These are phyloP conservation scores for Tuber magnatum DNA, from an alignment of 495 filamentous ascomycete species.

Conservation along the genomic window DNA sequence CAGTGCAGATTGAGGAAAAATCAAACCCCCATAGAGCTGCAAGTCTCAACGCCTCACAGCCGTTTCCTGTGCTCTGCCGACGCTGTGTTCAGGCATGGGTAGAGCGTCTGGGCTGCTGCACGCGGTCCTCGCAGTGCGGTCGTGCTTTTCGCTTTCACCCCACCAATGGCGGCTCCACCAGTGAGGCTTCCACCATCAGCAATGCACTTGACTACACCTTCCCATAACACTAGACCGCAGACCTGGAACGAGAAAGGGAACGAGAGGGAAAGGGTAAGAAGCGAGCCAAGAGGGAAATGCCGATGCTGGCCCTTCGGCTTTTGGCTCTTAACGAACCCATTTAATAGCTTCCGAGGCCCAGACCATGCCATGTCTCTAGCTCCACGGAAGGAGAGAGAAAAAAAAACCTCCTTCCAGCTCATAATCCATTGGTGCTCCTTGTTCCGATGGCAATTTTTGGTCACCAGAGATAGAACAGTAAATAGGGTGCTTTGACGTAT, in stretches of 20 bases:
- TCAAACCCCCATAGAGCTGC: background rate
- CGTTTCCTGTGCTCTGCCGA: background rate
- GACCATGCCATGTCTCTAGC: conserved; percentile 10
- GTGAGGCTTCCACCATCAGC: conserved; percentile 11
- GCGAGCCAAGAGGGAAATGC: conserved; percentile 20
- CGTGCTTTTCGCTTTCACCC: background rate
- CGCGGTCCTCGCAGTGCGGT: background rate
- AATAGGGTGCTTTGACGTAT: conserved; percentile 1
- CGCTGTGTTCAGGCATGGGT: background rate
- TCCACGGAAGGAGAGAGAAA: background rate
- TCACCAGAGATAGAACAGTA: background rate
- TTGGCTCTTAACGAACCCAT: background rate
- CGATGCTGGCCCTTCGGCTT: conserved; percentile 8
- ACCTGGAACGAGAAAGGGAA: conserved; percentile 5
- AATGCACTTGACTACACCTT: conserved; percentile 15
- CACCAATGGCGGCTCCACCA: conserved; percentile 31
- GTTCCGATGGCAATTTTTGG: background rate
- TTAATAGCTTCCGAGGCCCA: conserved; percentile 11
- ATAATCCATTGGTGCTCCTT: background rate
- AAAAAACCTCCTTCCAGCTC: background rate
- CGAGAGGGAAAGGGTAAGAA: conserved; percentile 8
- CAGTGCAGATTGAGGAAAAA: background rate
- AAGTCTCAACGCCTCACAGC: background rate
- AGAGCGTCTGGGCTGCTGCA: background rate
- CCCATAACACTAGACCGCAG: background rate